Conservation (phyloP, 2,329 filamentous ascomycete genomes). For the Cercospora sp. region DNA sequence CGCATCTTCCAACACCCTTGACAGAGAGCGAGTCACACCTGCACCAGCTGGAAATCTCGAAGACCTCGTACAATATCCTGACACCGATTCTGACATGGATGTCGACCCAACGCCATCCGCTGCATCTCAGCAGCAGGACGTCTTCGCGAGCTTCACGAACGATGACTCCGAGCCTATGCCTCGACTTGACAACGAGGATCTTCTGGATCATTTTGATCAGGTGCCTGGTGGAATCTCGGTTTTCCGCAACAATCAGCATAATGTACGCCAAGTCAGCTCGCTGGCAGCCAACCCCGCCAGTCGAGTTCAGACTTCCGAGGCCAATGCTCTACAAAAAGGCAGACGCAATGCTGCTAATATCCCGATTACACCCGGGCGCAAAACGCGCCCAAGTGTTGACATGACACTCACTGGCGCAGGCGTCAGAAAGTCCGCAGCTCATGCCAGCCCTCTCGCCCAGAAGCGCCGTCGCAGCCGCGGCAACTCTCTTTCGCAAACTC, state of each 20-base stretch:
- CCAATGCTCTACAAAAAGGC: constrained; percentile 63
- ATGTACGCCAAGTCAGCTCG: constrained; percentile 51
- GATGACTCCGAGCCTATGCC: constrained; percentile 4
- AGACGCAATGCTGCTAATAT: constrained; percentile 65
- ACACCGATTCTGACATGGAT: constrained; percentile 34
- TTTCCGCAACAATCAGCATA: constrained; percentile 64
- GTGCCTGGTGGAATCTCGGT: constrained; percentile 66
- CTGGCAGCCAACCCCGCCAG: constrained; percentile 62
- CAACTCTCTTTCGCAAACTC: constrained; percentile 27
- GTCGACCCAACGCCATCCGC: constrained; percentile 50
- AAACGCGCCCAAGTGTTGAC: constrained; percentile 40
- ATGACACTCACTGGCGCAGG: constrained; percentile 31
- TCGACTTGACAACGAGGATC: constrained; percentile 10
- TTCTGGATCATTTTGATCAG: constrained; percentile 65
- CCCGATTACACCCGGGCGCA: constrained; percentile 67
- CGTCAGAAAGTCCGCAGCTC: constrained; percentile 29
- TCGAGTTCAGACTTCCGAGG: constrained; percentile 63
- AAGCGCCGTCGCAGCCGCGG: constrained; percentile 29
- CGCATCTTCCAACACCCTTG: constrained; percentile 51
- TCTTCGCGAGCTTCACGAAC: constrained; percentile 9
- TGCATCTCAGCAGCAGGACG: constrained; percentile 45
- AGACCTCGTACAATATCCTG: constrained; percentile 33
- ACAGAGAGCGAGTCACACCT: constrained; percentile 1
- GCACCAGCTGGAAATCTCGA: constrained; percentile 32
- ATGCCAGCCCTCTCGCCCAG: constrained; percentile 24